A percentile compares a stretch with the other conserved stretches of the same genome.
phyloP scores from a whole-genome alignment of 345 rosid genomes.

The Mallotus nudiflorus region DNA sequence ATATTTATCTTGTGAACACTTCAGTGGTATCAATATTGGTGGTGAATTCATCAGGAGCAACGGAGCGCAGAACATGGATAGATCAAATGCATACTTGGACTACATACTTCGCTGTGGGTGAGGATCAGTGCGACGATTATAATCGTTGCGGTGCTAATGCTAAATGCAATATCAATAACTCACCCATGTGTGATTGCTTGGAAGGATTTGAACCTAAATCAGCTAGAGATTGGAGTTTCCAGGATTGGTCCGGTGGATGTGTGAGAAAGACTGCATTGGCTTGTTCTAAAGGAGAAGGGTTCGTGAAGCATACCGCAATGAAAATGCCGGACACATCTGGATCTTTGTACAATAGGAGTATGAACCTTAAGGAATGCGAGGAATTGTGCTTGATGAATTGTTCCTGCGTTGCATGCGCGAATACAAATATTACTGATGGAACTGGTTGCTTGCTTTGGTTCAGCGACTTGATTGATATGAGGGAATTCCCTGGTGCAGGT shows the following conservation, averaged over 20 bases:
- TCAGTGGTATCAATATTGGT: slow-evolving; percentile 17
- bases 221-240: slow-evolving; percentile 11
- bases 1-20: slow-evolving; percentile 6
- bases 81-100: slow-evolving; percentile 25
- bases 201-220: slow-evolving; percentile 30
- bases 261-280: background rate
- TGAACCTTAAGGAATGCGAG: slow-evolving; percentile 17
- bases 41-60: slow-evolving; percentile 10
- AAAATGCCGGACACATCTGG: slow-evolving; percentile 23
- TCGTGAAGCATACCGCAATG: background rate
- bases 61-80: slow-evolving; percentile 23
- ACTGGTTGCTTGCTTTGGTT: slow-evolving; percentile 32
- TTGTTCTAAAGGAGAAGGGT: slow-evolving; percentile 17
- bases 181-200: slow-evolving; percentile 11
- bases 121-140: slow-evolving; percentile 16
- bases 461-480: slow-evolving; percentile 20
- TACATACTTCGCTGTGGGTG: background rate
- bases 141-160: slow-evolving; percentile 18
- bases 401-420: slow-evolving; percentile 25
- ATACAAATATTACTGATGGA: slow-evolving; percentile 18
- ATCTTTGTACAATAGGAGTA: slow-evolving; percentile 19
- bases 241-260: slow-evolving; percentile 25
- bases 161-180: slow-evolving; percentile 18
- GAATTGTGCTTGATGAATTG: slow-evolving; percentile 20
- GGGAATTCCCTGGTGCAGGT: slow-evolving; percentile 8